These are phyloP conservation scores for Leptographium galeiforme DNA, from an alignment of 2,329 filamentous ascomycete genomes.

Conservation along the genomic window DNA sequence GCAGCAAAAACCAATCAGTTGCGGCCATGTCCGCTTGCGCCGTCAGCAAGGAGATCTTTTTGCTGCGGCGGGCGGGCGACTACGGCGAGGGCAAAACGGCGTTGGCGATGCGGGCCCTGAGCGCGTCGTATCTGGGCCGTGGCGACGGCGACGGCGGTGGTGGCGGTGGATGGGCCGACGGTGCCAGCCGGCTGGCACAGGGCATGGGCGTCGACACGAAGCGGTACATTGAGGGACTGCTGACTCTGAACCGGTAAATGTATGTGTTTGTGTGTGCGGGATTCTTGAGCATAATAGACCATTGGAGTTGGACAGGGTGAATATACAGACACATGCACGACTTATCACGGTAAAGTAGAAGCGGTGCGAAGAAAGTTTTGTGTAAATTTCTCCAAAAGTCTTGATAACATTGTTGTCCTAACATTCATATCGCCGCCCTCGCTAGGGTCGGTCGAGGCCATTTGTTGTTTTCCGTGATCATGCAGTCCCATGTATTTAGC, in stretches of 20 bases:
- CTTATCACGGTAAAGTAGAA: too few relatives aligned
- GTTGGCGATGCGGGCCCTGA: constrained; percentile 10
- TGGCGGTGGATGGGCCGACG: constrained; percentile 31
- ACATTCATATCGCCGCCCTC: neutral
- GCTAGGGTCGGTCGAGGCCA: neutral
- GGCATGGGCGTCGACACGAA: constrained; percentile 67
- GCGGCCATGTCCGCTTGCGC: constrained; percentile 7
- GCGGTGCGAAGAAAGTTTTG: too few relatives aligned
- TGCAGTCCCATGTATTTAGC: neutral
- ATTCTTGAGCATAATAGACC: too few relatives aligned
- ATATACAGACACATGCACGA: too few relatives aligned
- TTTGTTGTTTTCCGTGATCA: neutral
- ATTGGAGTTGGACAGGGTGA: too few relatives aligned
- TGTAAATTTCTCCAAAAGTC: too few relatives aligned
- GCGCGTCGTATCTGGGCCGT: constrained; percentile 10
- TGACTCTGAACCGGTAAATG: constrained; percentile 42
- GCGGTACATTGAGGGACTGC: constrained; percentile 58
- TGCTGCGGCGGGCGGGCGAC: constrained; percentile 47
- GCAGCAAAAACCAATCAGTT: neutral
- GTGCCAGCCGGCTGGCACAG: constrained; percentile 48
- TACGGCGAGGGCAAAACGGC: constrained; percentile 23
- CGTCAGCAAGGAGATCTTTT: constrained; percentile 45
- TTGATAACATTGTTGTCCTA: too few relatives aligned
- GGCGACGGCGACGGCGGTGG: constrained; percentile 6
- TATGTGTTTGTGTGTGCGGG: too few relatives aligned